phyloP scores from a whole-genome alignment of 371 early-diverging fungal genomes.

The Apophysomyces trapeziformis region DNA sequence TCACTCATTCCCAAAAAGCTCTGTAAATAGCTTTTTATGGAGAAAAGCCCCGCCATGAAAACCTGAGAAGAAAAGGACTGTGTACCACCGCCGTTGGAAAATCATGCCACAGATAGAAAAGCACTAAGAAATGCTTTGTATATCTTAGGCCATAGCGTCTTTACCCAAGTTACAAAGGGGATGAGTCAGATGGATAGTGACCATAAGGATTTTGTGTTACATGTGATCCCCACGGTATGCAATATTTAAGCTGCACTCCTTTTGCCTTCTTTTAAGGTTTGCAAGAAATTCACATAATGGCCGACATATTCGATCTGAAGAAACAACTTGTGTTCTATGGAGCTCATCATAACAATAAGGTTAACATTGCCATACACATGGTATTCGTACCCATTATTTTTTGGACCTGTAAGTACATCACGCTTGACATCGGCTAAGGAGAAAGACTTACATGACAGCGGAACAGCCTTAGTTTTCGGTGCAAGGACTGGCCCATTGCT shows the following conservation, averaged over 20 bases:
- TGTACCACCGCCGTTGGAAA: too few relatives aligned
- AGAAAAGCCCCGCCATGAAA: too few relatives aligned
- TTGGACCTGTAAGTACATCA: slow-evolving; percentile 63
- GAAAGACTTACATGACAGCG: too few relatives aligned
- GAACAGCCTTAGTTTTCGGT: slow-evolving; percentile 61
- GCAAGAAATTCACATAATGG: slow-evolving; percentile 19
- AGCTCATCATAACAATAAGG: slow-evolving; percentile 75
- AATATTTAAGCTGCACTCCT: background rate
- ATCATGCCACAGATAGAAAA: too few relatives aligned
- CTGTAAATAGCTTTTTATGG: too few relatives aligned
- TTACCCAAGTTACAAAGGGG: too few relatives aligned
- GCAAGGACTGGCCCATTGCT: slow-evolving; percentile 62
- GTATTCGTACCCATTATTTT: slow-evolving; percentile 91
- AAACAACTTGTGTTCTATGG: slow-evolving; percentile 80
- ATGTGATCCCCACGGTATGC: background rate
- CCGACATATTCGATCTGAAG: slow-evolving; percentile 68
- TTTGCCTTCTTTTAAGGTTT: slow-evolving; percentile 1
- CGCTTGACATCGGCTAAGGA: background rate
- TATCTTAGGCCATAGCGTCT: too few relatives aligned
- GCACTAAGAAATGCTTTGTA: too few relatives aligned
- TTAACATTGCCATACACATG: slow-evolving; percentile 87
- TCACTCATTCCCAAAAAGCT: too few relatives aligned
- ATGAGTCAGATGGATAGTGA: too few relatives aligned
- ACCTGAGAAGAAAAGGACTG: too few relatives aligned
- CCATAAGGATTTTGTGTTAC: background rate